phyloP scores from a whole-genome alignment of 768 basidiomycete species.

The Boletus fagicola region DNA sequence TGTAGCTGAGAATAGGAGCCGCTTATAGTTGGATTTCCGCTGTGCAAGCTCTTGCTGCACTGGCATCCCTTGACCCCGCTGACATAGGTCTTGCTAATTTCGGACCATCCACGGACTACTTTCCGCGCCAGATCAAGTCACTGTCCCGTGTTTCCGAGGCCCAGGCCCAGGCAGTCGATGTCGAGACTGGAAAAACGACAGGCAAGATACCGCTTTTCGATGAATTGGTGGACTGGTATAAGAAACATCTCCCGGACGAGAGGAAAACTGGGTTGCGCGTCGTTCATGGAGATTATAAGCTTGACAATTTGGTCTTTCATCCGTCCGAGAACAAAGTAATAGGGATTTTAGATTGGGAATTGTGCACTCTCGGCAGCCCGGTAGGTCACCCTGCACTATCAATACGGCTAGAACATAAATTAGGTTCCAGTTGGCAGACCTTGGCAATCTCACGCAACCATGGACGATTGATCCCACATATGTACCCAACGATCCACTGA shows the following conservation, averaged over 20 bases:
- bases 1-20: neutral
- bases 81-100: constrained; percentile 68
- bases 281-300: constrained; percentile 96
- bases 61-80: constrained; percentile 62
- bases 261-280: constrained; percentile 72
- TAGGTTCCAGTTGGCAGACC: constrained; percentile 66
- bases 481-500: constrained; percentile 29
- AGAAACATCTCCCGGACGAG: constrained; percentile 72
- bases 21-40: constrained; percentile 72
- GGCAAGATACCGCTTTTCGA: constrained; percentile 77
- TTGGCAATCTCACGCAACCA: constrained; percentile 86
- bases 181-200: constrained; percentile 55
- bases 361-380: constrained; percentile 92
- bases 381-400: constrained; percentile 43
- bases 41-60: constrained; percentile 63
- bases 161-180: constrained; percentile 67
- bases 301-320: constrained; percentile 97
- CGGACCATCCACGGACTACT: constrained; percentile 77
- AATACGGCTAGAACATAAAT: neutral
- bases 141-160: constrained; percentile 77
- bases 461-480: constrained; percentile 60
- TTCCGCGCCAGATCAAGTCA: constrained; percentile 91
- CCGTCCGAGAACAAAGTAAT: constrained; percentile 89
- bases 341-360: constrained; percentile 96
- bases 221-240: constrained; percentile 77